Conservation (phyloP, 768 basidiomycete genomes). For the Pisolithus tinctorius region DNA sequence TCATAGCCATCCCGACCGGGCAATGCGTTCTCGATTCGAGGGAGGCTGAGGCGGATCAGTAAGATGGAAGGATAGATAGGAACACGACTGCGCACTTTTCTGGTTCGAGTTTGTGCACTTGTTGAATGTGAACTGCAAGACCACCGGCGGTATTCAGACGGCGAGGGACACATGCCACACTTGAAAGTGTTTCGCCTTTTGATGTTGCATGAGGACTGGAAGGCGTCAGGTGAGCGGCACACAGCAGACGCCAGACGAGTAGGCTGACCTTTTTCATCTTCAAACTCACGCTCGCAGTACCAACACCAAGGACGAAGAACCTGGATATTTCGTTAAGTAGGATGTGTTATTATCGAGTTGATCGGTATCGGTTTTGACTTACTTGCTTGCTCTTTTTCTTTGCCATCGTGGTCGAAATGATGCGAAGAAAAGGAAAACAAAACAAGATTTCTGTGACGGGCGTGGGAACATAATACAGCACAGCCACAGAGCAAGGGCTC, state of each 20-base stretch:
- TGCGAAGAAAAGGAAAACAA: no score
- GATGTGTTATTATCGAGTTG: no score
- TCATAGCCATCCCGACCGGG: slow-evolving; percentile 97
- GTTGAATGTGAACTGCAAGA: slow-evolving; percentile 95
- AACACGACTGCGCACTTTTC: slow-evolving; percentile 43
- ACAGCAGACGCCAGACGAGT: not conserved
- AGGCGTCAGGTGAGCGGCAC: not conserved
- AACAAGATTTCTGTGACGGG: no score
- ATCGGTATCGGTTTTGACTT: slow-evolving; percentile 1
- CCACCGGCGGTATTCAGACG: slow-evolving; percentile 96
- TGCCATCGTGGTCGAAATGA: slow-evolving; percentile 27
- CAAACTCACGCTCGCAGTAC: slow-evolving; percentile 99
- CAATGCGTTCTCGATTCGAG: slow-evolving; percentile 93
- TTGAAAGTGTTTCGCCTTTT: slow-evolving; percentile 99
- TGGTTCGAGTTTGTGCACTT: slow-evolving; percentile 98
- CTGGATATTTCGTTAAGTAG: slow-evolving; percentile 30
- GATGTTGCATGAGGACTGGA: slow-evolving; percentile 95
- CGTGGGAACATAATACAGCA: no score
- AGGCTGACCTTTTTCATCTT: slow-evolving; percentile 89
- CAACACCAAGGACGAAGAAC: slow-evolving; percentile 93
- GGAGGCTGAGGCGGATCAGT: slow-evolving; percentile 37
- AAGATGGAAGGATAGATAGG: slow-evolving; percentile 7
- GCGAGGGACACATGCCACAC: slow-evolving; percentile 92
- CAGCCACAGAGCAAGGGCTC: no score
- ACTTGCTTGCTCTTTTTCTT: slow-evolving; percentile 54